phyloP scores from a whole-genome alignment of 2,329 filamentous ascomycete genomes.

The Cryphonectria parasitica region DNA sequence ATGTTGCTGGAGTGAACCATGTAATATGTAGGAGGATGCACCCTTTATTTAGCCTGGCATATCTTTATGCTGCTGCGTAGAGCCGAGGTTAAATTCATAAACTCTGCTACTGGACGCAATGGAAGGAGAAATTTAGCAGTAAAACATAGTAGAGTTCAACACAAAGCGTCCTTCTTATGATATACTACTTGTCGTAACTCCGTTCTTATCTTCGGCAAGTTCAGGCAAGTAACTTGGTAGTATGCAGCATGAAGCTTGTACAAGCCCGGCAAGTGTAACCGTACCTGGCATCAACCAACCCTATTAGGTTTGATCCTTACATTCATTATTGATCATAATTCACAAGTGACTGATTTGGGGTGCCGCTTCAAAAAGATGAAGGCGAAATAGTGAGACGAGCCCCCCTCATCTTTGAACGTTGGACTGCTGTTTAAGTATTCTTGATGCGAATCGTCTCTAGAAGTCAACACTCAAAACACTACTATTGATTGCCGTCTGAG shows the following conservation, averaged over 20 bases:
- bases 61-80: not conserved
- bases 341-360: not conserved
- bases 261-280: not conserved
- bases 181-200: not conserved
- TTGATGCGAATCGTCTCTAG: no score
- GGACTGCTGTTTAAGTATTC: no score
- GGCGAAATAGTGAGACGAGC: not conserved
- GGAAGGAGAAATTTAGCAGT: not conserved
- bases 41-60: not conserved
- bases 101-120: not conserved
- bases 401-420: not conserved
- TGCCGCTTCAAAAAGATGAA: not conserved
- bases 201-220: not conserved
- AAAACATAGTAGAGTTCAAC: not conserved
- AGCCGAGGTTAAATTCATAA: not conserved
- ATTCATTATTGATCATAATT: not conserved
- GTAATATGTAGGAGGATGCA: not conserved
- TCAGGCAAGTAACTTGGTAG: not conserved
- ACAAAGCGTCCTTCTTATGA: not conserved
- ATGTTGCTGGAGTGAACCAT: not conserved
- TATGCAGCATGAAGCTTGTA: not conserved
- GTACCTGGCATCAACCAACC: not conserved
- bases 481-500: not conserved
- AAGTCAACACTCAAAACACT: not conserved
- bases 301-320: not conserved